Percentiles rank a stretch among this genome's conserved stretches.
Evolutionary conservation across 2,329 filamentous ascomycete genomes (phyloP).

Genomic region (Hypocrella siamensis): DNA sequence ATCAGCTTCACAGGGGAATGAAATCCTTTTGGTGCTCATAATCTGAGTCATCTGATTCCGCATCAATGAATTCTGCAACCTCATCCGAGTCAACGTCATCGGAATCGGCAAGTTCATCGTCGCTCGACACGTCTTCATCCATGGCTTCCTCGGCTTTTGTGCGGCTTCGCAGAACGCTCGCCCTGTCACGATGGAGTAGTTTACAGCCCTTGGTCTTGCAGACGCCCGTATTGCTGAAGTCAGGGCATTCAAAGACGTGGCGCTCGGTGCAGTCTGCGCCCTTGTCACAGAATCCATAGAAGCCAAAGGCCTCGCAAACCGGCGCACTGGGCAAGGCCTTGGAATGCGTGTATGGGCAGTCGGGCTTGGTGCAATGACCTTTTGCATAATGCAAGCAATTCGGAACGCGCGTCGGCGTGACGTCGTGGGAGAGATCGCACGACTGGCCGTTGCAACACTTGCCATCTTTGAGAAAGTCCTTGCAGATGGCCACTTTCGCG

Average conservation of each 20-base stretch:
- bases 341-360: conserved; percentile 79
- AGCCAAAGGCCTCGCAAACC: conserved; percentile 74
- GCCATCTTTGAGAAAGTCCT: conserved; percentile 67
- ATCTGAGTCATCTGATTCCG: conserved; percentile 36
- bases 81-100: conserved; percentile 71
- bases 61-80: conserved; percentile 48
- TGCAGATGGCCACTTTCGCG: conserved; percentile 79
- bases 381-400: conserved; percentile 81
- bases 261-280: conserved; percentile 63
- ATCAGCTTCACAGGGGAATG: conserved; percentile 29
- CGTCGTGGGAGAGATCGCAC: conserved; percentile 85
- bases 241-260: conserved; percentile 86
- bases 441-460: conserved; percentile 59
- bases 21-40: conserved; percentile 45
- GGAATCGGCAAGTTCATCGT: conserved; percentile 56
- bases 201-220: conserved; percentile 74
- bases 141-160: conserved; percentile 35
- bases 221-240: conserved; percentile 79
- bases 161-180: conserved; percentile 60
- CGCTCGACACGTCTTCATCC: conserved; percentile 57
- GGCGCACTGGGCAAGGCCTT: conserved; percentile 59
- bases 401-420: conserved; percentile 69
- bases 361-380: conserved; percentile 74
- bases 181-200: conserved; percentile 75
- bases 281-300: conserved; percentile 76